Conservation (phyloP, 805 yeast genomes). For the Pichia eremophila region DNA sequence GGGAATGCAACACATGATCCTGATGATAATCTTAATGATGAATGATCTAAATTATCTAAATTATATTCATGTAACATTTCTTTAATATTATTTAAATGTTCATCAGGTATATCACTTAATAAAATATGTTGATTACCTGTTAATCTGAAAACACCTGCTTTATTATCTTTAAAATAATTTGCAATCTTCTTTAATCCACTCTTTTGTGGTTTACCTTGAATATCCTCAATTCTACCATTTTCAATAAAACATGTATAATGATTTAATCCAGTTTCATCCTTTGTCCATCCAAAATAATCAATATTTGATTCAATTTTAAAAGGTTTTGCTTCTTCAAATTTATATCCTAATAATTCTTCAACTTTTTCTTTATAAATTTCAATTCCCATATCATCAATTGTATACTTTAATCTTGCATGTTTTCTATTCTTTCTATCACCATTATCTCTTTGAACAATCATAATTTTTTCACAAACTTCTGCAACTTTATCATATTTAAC, state of each 20-base stretch:
- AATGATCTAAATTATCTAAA: constrained; percentile 65
- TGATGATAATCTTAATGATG: constrained; percentile 80
- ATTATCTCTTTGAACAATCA: constrained; percentile 88
- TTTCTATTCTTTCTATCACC: constrained; percentile 96
- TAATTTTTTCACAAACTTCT: constrained; percentile 78
- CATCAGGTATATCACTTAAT: constrained; percentile 63
- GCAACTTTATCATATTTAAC: constrained; percentile 58
- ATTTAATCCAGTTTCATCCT: constrained; percentile 73
- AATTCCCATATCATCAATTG: constrained; percentile 89
- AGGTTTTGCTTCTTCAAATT: constrained; percentile 59
- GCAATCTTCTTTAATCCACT: constrained; percentile 79
- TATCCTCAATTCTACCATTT: constrained; percentile 93
- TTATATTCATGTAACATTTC: constrained; percentile 58
- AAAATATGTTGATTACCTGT: constrained; percentile 94
- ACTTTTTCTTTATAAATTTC: constrained; percentile 72
- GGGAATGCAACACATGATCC: constrained; percentile 98
- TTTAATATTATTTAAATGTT: constrained; percentile 55
- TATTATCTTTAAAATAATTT: constrained; percentile 44
- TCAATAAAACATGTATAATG: constrained; percentile 93
- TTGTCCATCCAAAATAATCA: constrained; percentile 90
- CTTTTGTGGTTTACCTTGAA: constrained; percentile 83
- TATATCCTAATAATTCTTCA: constrained; percentile 73
- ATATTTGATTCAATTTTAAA: constrained; percentile 79
- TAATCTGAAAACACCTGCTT: constrained; percentile 80
- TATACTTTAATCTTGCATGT: constrained; percentile 95